Evolutionary conservation across 2,329 filamentous ascomycete species (phyloP), one percentile per base, ranked within the genome.

Genomic region (Botrytis fragariae): DNA sequence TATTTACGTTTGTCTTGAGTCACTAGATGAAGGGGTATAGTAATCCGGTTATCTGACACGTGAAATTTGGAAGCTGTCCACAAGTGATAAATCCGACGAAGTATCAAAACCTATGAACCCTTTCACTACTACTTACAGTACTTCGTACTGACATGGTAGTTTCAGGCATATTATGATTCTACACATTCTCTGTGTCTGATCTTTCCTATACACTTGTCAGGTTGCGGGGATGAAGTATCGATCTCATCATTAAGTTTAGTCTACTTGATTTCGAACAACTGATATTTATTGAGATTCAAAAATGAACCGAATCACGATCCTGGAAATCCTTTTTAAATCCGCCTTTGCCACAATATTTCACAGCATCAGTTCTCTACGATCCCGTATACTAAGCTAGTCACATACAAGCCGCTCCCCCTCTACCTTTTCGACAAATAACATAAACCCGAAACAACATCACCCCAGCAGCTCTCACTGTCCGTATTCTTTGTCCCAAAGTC

Each of bases 241-340:
- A 3, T 54, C 20, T 54, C 25, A 54, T 9, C 5, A 7, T 54
- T 7, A 54, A n/a, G 48, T 54, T n/a, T n/a, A 14, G 25, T 51
- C n/a, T n/a, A n/a, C 12, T n/a, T 14, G 3, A 54, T 54, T 54
- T 16, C 48, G 12, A 54, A 54, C 12, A n/a, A 16, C 5, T 14
- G 2, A 54, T 2, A n/a, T n/a, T n/a, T 1, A n/a, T n/a, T 54
- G 25, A 54, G n/a, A 29, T 29, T 29, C 6, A 18, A 9, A 29
- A 18, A 32, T 54, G n/a, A 18, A 29, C 3, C 1, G 3, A 9
- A 57, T 29, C 1, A 0, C 1, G 0, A 57, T 29, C 51, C 14
- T 29, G 3, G 3, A 57, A 57, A n/a, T n/a, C 0, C 6, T 18
- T 57, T 32, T 18, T 32, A 9, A 18, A 57, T 18, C 6, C 0